Evolutionary conservation across 371 early-diverging fungal species (phyloP), one percentile per base, ranked within the genome.

Genomic region (Mucor mucedo): DNA sequence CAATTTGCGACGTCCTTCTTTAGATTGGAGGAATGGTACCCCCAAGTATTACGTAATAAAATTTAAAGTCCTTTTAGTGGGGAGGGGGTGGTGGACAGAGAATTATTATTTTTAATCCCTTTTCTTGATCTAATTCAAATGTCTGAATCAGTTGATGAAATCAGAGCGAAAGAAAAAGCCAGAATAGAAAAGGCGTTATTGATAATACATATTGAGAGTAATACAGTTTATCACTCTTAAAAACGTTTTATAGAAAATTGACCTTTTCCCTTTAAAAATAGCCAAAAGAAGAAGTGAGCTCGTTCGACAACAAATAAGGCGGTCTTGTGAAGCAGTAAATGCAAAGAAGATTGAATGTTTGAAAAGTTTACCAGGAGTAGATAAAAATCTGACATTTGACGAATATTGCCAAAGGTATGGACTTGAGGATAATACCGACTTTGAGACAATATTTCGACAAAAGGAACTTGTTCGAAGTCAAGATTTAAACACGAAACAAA

Each of bases 381-480:
- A 72, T 33, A 54, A 69, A 39, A 45, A 71, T 10, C 28, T 76
- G 16, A 73, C 76, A 7, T 57, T 76, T 39, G 64, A 67, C 9
- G 74, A 76, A 40, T 76, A 69, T 56, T 78, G 76, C 52, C 60
- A 69, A 16, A 49, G 29, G 7, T 71, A 73, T 44, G 66, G 60
- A 9, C 72, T 66, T 9, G 50, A 65, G 32, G 63, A 63, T 2
- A n/a, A n/a, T n/a, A n/a, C n/a, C n/a, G n/a, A 55, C 63, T 5
- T 60, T 35, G 8, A 35, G 6, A 1, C 35, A 35, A 35, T 4
- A 1, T 0, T 21, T 0, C 21, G 35, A 35, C 35, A 35, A 35
- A 1, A 21, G 21, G 21, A 21, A 21, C 21, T 21, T 21, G 21
- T 21, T 21, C 21, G 21, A 21, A 21, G 55, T 56, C 27, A n/a